phyloP scores from a whole-genome alignment of 2,329 filamentous ascomycete species.

The Lomentospora prolificans region DNA sequence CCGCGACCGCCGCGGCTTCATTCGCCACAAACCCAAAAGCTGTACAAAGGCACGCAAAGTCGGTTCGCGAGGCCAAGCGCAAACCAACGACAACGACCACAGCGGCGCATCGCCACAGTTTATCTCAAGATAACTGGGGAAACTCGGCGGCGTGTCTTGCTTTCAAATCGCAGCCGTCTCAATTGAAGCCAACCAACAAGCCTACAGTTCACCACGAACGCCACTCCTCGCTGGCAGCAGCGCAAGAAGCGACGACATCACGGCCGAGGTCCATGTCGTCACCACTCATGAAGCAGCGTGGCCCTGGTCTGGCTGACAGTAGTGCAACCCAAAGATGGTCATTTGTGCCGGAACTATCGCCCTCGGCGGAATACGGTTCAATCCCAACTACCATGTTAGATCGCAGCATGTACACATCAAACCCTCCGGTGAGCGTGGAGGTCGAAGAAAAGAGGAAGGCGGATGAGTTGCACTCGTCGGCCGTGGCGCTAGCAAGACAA shows the following conservation, averaged over 20 bases:
- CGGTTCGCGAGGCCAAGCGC: not conserved
- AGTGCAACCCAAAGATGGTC: constrained; percentile 43
- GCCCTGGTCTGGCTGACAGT: constrained; percentile 32
- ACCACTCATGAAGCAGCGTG: constrained; percentile 2
- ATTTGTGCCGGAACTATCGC: constrained; percentile 30
- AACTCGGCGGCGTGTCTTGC: constrained; percentile 62
- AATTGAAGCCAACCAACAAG: constrained; percentile 59
- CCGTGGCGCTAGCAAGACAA: constrained; percentile 78
- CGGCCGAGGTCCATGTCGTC: constrained; percentile 6
- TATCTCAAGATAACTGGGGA: constrained; percentile 35
- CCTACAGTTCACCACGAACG: constrained; percentile 35
- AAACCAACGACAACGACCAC: no score
- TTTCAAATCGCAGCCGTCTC: constrained; percentile 30
- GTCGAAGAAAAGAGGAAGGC: constrained; percentile 63
- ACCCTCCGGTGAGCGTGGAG: constrained; percentile 62
- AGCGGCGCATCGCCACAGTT: not conserved
- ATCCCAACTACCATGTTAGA: constrained; percentile 53
- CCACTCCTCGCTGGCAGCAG: constrained; percentile 3
- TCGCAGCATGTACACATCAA: constrained; percentile 67
- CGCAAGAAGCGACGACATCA: constrained; percentile 5
- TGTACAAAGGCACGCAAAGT: not conserved
- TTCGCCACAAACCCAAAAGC: constrained; percentile 40
- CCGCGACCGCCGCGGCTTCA: constrained; percentile 41
- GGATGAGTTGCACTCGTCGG: constrained; percentile 69
- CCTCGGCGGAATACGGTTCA: constrained; percentile 46